phyloP scores from a whole-genome alignment of 495 filamentous ascomycete species.

The Bacidia gigantensis region DNA sequence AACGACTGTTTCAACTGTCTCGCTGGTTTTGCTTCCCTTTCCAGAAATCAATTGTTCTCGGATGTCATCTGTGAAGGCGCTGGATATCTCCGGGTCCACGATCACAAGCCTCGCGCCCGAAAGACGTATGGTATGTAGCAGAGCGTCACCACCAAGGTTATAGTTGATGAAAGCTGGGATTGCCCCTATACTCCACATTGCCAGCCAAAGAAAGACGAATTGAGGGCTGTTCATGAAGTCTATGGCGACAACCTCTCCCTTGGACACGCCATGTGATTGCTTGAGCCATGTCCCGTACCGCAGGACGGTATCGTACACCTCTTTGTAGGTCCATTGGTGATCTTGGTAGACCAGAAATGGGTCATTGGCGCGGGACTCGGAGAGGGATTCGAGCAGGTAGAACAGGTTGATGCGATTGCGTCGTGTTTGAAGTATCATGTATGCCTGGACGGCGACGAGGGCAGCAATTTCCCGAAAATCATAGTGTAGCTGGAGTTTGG shows the following conservation, averaged over 20 bases:
- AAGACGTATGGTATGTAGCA: conserved; percentile 65
- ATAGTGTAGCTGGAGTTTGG: conserved; percentile 49
- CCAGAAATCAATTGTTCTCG: conserved; percentile 30
- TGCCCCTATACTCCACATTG: conserved; percentile 79
- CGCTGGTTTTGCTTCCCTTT: conserved; percentile 32
- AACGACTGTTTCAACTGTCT: conserved; percentile 45
- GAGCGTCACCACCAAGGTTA: conserved; percentile 61
- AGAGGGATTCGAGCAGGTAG: conserved; percentile 61
- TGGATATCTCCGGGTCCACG: conserved; percentile 56
- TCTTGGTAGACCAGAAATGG: conserved; percentile 65
- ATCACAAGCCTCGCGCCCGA: conserved; percentile 58
- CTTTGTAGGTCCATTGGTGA: conserved; percentile 62
- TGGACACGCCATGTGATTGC: conserved; percentile 50
- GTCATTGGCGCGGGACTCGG: conserved; percentile 40
- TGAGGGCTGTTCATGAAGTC: conserved; percentile 76
- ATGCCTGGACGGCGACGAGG: conserved; percentile 30
- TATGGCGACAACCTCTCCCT: conserved; percentile 73
- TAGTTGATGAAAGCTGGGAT: conserved; percentile 92
- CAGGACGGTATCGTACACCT: conserved; percentile 60
- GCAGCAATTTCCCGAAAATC: conserved; percentile 45
- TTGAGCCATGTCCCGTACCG: conserved; percentile 78
- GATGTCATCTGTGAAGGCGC: conserved; percentile 34
- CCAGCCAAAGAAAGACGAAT: conserved; percentile 74
- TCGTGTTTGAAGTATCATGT: conserved; percentile 29
- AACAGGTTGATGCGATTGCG: conserved; percentile 59